A percentile compares a stretch with the other conserved stretches of the same genome.
These are phyloP conservation scores for Hemileccinum rubropunctum DNA, from an alignment of 768 basidiomycete species.

Conservation along the genomic window DNA sequence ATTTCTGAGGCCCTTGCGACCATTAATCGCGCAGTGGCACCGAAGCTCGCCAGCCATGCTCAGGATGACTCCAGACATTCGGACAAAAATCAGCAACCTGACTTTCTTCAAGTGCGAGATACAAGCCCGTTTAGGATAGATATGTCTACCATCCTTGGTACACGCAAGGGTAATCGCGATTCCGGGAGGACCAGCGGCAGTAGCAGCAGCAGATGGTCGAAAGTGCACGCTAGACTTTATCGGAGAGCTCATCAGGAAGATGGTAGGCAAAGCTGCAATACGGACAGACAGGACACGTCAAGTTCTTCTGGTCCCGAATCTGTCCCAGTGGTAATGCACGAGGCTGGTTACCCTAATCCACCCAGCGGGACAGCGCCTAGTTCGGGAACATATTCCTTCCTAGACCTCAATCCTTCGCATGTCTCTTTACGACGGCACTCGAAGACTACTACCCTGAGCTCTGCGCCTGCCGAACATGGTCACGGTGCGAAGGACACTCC, in stretches of 20 bases:
- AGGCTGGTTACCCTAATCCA: slow-evolving; percentile 12
- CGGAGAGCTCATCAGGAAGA: slow-evolving; percentile 31
- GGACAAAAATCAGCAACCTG: slow-evolving; percentile 4
- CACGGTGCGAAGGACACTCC: slow-evolving; percentile 13
- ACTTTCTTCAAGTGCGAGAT: slow-evolving; percentile 36
- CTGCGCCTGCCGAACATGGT: slow-evolving; percentile 26
- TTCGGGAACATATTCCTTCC: slow-evolving; percentile 34
- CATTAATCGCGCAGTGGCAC: not conserved
- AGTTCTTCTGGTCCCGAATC: slow-evolving; percentile 28
- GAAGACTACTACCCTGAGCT: slow-evolving; percentile 27
- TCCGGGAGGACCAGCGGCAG: slow-evolving; percentile 24
- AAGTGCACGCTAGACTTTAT: slow-evolving; percentile 29
- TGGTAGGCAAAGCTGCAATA: slow-evolving; percentile 17
- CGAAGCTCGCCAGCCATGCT: slow-evolving; percentile 4
- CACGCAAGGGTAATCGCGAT: slow-evolving; percentile 15
- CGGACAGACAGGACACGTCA: slow-evolving; percentile 20
- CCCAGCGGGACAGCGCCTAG: slow-evolving; percentile 22
- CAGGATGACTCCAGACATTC: slow-evolving; percentile 7
- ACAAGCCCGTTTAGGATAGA: slow-evolving; percentile 50
- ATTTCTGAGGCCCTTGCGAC: slow-evolving; percentile 32
- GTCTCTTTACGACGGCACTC: slow-evolving; percentile 24
- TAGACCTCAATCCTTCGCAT: slow-evolving; percentile 29
- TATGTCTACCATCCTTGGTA: slow-evolving; percentile 30
- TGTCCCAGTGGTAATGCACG: slow-evolving; percentile 31
- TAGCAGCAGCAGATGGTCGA: slow-evolving; percentile 30